These are phyloP conservation scores for Herpetomonas samuelpessoai DNA, from an alignment of 208 protist genomes.

Conservation along the genomic window DNA sequence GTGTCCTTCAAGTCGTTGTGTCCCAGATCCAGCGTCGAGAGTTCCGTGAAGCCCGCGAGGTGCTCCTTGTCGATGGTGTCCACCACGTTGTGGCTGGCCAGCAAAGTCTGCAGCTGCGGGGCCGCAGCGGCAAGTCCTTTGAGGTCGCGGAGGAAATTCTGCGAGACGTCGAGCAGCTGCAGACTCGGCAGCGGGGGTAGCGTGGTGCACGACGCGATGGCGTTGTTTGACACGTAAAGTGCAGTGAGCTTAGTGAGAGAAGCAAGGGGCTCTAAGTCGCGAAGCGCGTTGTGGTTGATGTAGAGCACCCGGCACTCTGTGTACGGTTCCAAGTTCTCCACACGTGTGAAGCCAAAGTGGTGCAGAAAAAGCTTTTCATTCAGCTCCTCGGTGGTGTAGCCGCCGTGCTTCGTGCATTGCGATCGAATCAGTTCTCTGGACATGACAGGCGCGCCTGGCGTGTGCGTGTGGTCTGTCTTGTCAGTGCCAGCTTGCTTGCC, in stretches of 20 bases:
- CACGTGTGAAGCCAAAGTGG: constrained; percentile 72
- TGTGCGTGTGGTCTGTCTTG: background rate
- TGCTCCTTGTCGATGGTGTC: constrained; percentile 4
- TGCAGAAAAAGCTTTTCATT: constrained; percentile 95
- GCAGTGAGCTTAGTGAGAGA: constrained; percentile 50
- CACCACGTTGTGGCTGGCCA: constrained; percentile 52
- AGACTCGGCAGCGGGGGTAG: constrained; percentile 67
- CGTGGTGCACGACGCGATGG: constrained; percentile 49
- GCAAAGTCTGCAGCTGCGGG: constrained; percentile 50
- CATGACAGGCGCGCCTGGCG: constrained; percentile 21
- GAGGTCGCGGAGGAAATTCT: constrained; percentile 61
- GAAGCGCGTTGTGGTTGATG: constrained; percentile 89
- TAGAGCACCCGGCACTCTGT: constrained; percentile 84
- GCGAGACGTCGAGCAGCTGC: constrained; percentile 78
- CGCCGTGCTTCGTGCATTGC: constrained; percentile 65
- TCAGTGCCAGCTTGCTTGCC: no score
- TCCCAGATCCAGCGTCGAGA: constrained; percentile 49
- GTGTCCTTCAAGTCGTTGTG: constrained; percentile 52
- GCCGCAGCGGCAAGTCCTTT: constrained; percentile 33
- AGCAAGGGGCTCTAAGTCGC: constrained; percentile 69
- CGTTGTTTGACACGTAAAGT: constrained; percentile 90
- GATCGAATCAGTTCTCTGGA: constrained; percentile 50
- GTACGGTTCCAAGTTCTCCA: constrained; percentile 77
- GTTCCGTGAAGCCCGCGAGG: constrained; percentile 2
- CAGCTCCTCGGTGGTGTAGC: constrained; percentile 87